Conservation (phyloP, 495 filamentous ascomycete species). For the Penicillium argentinense region DNA sequence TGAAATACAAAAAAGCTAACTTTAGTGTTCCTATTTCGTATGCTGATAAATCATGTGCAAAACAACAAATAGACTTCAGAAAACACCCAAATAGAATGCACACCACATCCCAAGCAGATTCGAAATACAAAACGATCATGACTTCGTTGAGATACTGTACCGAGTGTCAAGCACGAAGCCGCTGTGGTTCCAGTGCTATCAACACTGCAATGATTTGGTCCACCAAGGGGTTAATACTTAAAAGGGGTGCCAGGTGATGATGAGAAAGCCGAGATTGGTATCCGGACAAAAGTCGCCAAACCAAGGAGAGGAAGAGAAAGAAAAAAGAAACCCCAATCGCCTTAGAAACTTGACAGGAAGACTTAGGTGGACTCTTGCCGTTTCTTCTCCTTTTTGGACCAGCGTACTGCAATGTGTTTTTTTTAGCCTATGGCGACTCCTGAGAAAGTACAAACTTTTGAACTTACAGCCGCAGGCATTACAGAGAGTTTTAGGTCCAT, state of each 20-base stretch:
- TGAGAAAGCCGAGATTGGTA: not conserved
- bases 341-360: not conserved
- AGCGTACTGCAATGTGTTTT: slow-evolving; percentile 58
- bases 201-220: not conserved
- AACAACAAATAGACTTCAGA: not conserved
- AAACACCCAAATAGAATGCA: too few relatives aligned
- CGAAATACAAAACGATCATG: slow-evolving; percentile 8
- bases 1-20: not conserved
- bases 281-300: not conserved
- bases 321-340: not conserved
- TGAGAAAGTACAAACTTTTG: too few relatives aligned
- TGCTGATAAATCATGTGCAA: not conserved
- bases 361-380: slow-evolving; percentile 32
- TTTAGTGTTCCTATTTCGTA: not conserved
- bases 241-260: not conserved
- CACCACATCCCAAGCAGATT: too few relatives aligned
- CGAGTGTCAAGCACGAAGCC: not conserved
- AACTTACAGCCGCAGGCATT: slow-evolving; percentile 88
- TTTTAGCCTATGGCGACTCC: too few relatives aligned
- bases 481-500: slow-evolving; percentile 92
- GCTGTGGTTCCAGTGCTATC: not conserved
- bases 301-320: slow-evolving; percentile 1
- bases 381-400: slow-evolving; percentile 81
- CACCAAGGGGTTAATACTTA: not conserved
- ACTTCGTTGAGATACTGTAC: slow-evolving; percentile 18